Evolutionary conservation across 2,329 filamentous ascomycete species (phyloP), one percentile per base, ranked within the genome.

Genomic region (Scedosporium minutisporum): DNA sequence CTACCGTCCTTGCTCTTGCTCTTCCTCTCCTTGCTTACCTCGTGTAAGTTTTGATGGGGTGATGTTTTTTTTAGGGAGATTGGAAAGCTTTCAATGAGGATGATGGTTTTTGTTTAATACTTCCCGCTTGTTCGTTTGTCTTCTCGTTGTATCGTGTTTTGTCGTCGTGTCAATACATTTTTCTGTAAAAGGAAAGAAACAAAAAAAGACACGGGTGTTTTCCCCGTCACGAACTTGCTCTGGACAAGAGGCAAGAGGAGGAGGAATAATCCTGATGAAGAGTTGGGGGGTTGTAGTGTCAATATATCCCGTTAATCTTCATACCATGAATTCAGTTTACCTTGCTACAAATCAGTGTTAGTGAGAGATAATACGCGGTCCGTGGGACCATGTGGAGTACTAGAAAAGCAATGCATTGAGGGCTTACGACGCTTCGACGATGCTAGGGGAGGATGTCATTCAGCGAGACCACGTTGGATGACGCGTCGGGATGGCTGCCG

Each of bases 1-100:
- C 65, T 62, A 58, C 63, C 10, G 61, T 66, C 33, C 55, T 66
- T 16, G 58, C 61, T 7, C 53, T 66, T 59, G 65, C 64, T 53
- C 23, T 66, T 48, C 64, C 65, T 33, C 33, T 62, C 60, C 38
- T 65, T 55, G 65, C 63, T 46, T 60, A 64, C 14, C 58, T 62
- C 57, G 48, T 60, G 21, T 66, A 65, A 64, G 60, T 41, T 25
- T 38, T 55, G 23, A 27, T 3, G 4, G 51, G 51, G 51, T 3
- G 51, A 9, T 46, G 44, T 2, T 16, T 16, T n/a, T 16, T 16
- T 9, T 62, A 12, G 2, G 29, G 3, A 7, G 14, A 33, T 46
- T 6, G 42, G 42, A 18, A 7, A 46, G 14, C 18, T n/a, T 10
- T 46, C 12, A 18, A 14, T 46, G 42, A n/a, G 18, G 44, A 21